Evolutionary conservation across 305 asterid genomes (phyloP), one percentile per base, ranked within the genome.

Genomic region (Fraxinus baroniana): DNA sequence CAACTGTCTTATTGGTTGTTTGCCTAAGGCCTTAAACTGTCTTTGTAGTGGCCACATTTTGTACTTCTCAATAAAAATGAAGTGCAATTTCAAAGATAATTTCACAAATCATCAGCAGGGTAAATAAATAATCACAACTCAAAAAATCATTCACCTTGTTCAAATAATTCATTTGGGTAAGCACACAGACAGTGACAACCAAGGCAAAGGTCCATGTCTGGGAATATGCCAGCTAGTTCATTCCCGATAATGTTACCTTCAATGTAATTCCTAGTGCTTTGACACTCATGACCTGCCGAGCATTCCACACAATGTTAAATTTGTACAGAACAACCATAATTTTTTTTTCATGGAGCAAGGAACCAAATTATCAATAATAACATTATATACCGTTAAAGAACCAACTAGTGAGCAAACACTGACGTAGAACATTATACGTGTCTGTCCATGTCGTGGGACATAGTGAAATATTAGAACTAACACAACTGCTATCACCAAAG

Each of bases 351-450:
- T 0, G 52, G 37, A 76, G 76, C 17, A 76, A 85, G 81, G 75
- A 39, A 78, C 41, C 32, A 20, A 35, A 71, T 76, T 36, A 66
- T 37, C 57, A 2, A 12, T 46, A 80, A 78, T 5, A 84, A 86
- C 37, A 60, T 36, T 74, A 88, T 98, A 39, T 92, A 94, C 99
- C 95, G 98, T 92, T 80, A 97, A 90, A 77, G 99, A 97, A 80
- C 99, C 99, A 80, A 97, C 94, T 64, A 97, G 93, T 2, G 99
- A 97, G 83, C 99, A 97, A 28, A 97, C 97, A 80, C 98, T 96
- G 79, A 97, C 92, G 81, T 97, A 97, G 86, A 89, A 93, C 91
- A 92, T 85, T 84, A 97, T 91, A 89, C 93, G 99, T 0, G 99
- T 97, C 91, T 94, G 99, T 79, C 99, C 99, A 84, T 94, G 94